Evolutionary conservation across 768 basidiomycete genomes (phyloP).

Genomic region (Podaxis rugospora): DNA sequence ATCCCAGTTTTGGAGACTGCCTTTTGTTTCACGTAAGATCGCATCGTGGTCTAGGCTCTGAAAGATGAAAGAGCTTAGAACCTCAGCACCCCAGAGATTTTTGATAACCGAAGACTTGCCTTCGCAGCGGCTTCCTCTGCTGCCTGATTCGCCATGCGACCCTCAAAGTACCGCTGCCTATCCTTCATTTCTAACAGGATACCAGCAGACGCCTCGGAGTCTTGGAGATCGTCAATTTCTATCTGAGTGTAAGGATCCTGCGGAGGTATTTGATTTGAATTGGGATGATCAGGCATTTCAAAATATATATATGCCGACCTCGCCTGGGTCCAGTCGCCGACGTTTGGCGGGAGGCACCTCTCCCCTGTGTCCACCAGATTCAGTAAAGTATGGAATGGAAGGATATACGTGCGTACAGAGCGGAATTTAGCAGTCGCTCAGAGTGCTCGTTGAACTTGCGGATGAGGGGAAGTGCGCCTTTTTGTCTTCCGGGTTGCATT

Average conservation of each 20-base stretch:
- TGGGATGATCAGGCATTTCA: background rate
- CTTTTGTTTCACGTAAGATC: constrained; percentile 44
- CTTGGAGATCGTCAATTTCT: constrained; percentile 82
- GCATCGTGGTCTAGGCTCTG: constrained; percentile 44
- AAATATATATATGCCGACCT: constrained; percentile 29
- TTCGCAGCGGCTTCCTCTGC: constrained; percentile 26
- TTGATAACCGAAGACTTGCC: constrained; percentile 7
- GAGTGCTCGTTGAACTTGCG: constrained; percentile 98
- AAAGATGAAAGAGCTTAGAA: background rate
- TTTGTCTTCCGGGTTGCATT: constrained; percentile 92
- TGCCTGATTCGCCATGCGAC: constrained; percentile 36
- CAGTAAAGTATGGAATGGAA: constrained; percentile 2
- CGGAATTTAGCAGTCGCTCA: constrained; percentile 78
- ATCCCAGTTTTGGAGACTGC: constrained; percentile 54
- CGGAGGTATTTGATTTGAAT: constrained; percentile 1
- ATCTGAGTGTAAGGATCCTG: constrained; percentile 51
- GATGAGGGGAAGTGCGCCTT: constrained; percentile 86
- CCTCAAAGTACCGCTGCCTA: constrained; percentile 79
- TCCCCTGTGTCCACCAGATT: constrained; percentile 33
- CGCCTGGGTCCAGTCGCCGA: constrained; percentile 39
- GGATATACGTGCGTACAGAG: constrained; percentile 42
- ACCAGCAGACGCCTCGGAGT: constrained; percentile 57
- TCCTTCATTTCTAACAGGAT: constrained; percentile 87
- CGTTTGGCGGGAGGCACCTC: constrained; percentile 59
- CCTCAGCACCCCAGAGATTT: background rate